Evolutionary conservation across 148 eudicot genomes (phyloP), one percentile per base, ranked within the genome.

Genomic region (Camellia sinensis): DNA sequence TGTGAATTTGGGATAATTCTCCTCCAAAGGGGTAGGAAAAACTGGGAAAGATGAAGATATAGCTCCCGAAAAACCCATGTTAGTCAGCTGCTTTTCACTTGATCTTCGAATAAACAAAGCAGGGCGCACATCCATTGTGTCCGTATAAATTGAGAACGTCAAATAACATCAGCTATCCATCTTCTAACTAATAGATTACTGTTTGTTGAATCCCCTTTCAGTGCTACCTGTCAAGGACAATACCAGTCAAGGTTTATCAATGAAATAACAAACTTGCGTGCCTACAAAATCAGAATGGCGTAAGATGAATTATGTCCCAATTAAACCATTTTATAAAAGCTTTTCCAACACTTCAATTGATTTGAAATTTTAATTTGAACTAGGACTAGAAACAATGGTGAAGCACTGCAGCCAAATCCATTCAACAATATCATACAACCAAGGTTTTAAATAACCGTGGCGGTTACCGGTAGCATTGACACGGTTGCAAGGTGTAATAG

Each of bases 71-170:
- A 85, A 80, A 67, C 77, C 84, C 69, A 80, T 75, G 60, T 81
- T 78, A 68, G 66, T 80, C 68, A 73, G 65, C 78, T 87, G 81
- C 57, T 80, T 83, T 77, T 85, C 90, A 80, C 82, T 61, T 46
- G 88, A 74, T 79, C 86, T 82, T 71, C 80, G 88, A 79, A 86
- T 85, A 43, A 86, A 85, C 37, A 86, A 62, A 77, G 89, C 84
- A 76, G 84, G 84, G 61, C 86, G 88, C 86, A 86, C 87, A 62
- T 86, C 84, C 86, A 84, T 88, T 84, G 80, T 78, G 67, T 57
- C 77, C 90, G 83, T 88, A 89, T 83, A 83, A 84, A 85, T 68
- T 78, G 68, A 54, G 37, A 71, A 18, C 7, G 41, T 53, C 60
- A 56, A 67, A 74, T 21, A 67, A 53, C 37, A 61, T 59, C 70